Evolutionary conservation across 1,284 basidiomycete genomes (phyloP).

Genomic region (Sanghuangporus sanghuang): DNA sequence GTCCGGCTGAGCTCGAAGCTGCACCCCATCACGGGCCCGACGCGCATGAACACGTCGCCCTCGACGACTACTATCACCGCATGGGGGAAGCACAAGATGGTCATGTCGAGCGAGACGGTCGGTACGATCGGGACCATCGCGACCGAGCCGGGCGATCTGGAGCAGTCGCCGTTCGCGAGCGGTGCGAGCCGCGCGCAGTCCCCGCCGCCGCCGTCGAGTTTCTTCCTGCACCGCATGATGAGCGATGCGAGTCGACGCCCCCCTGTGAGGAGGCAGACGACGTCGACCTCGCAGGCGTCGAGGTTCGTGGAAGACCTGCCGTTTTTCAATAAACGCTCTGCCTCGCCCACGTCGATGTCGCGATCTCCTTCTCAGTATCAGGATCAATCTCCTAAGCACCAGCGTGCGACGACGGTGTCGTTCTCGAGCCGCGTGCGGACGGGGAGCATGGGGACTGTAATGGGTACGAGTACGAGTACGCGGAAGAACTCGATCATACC

Average conservation of each 20-base stretch:
- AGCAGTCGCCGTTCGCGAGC: background rate
- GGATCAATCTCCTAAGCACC: background rate
- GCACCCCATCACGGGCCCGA: conserved; percentile 1
- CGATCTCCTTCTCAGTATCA: background rate
- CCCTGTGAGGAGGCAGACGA: conserved; percentile 21
- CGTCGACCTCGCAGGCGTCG: conserved; percentile 8
- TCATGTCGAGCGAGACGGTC: conserved; percentile 3
- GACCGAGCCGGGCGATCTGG: background rate
- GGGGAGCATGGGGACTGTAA: background rate
- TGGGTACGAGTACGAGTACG: background rate
- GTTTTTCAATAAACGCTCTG: conserved; percentile 23
- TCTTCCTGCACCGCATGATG: background rate
- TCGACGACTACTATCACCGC: background rate
- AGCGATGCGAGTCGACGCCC: conserved; percentile 24
- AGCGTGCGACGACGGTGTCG: conserved; percentile 14
- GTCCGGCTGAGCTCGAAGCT: conserved; percentile 8
- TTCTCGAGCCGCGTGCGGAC: background rate
- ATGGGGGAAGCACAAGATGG: conserved; percentile 3
- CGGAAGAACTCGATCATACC: background rate
- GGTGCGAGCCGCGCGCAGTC: background rate
- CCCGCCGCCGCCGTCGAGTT: background rate
- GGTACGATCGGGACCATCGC: background rate
- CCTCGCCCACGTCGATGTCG: conserved; percentile 19
- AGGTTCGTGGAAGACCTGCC: conserved; percentile 25
- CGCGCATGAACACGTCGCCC: conserved; percentile 5